phyloP scores from a whole-genome alignment of 352 stramenopile genomes.

The Globisporangium megalacanthum region DNA sequence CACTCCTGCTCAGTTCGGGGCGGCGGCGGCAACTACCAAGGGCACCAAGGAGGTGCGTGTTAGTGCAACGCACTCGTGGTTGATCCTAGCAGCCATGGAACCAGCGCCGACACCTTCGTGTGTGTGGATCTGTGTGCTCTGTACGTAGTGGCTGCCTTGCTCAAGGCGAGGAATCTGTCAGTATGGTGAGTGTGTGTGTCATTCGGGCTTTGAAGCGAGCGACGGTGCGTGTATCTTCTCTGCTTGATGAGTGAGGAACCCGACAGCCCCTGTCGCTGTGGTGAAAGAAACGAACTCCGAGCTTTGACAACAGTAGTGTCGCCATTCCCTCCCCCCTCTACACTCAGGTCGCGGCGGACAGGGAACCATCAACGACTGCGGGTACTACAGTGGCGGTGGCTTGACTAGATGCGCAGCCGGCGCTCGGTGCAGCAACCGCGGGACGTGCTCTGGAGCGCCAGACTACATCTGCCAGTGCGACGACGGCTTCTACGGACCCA shows the following conservation, averaged over 20 bases:
- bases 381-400: constrained; percentile 30
- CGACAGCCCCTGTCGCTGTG: too few relatives aligned
- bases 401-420: constrained; percentile 42
- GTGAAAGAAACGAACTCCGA: too few relatives aligned
- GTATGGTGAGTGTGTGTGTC: constrained; percentile 43
- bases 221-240: constrained; percentile 28
- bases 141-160: constrained; percentile 48
- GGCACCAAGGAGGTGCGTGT: constrained; percentile 56
- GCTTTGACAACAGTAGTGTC: too few relatives aligned
- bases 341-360: constrained; percentile 17
- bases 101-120: background rate
- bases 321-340: background rate
- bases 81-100: background rate
- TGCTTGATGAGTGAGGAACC: background rate
- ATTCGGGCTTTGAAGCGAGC: constrained; percentile 41
- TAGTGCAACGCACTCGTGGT: background rate
- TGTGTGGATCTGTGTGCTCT: background rate
- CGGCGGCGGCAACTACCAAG: constrained; percentile 21
- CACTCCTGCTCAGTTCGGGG: constrained; percentile 25
- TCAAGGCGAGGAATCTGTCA: constrained; percentile 51
- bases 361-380: constrained; percentile 35
- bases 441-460: constrained; percentile 33
- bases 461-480: constrained; percentile 55
- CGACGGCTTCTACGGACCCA: constrained; percentile 35
- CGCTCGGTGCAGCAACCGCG: constrained; percentile 50